These are phyloP conservation scores for Ceratobasidium sp. DNA, from an alignment of 1,284 basidiomycete genomes.

Conservation along the genomic window DNA sequence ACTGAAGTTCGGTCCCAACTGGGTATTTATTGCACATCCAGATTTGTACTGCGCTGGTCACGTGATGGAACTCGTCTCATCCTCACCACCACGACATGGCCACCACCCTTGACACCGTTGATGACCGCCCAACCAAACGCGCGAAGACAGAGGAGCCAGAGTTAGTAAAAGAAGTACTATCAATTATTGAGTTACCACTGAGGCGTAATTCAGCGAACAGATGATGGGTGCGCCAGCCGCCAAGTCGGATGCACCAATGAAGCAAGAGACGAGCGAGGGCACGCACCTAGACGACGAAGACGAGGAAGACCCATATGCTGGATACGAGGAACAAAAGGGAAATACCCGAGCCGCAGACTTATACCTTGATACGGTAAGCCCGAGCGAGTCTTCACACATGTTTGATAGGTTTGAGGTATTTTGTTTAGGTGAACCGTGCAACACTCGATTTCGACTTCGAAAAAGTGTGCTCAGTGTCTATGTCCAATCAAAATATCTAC, in stretches of 20 bases:
- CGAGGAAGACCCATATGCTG: slow-evolving; percentile 51
- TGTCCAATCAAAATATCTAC: slow-evolving; percentile 97
- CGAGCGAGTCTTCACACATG: slow-evolving; percentile 36
- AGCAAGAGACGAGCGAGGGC: no score
- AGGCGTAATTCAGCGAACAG: slow-evolving; percentile 13
- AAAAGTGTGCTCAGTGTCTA: slow-evolving; percentile 95
- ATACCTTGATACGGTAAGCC: slow-evolving; percentile 90
- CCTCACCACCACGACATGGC: background rate
- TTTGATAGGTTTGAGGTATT: slow-evolving; percentile 34
- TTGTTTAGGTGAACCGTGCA: slow-evolving; percentile 78
- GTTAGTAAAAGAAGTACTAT: background rate
- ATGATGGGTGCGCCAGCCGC: slow-evolving; percentile 34
- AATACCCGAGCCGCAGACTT: slow-evolving; percentile 73
- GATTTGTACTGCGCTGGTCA: background rate
- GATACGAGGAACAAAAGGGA: slow-evolving; percentile 25
- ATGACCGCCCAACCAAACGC: slow-evolving; percentile 39
- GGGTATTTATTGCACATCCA: background rate
- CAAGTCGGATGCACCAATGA: slow-evolving; percentile 60
- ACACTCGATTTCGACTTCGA: slow-evolving; percentile 99
- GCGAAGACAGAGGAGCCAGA: slow-evolving; percentile 39
- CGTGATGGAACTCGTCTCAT: background rate
- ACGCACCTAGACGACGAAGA: slow-evolving; percentile 49
- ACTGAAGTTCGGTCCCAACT: background rate
- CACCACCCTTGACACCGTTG: background rate
- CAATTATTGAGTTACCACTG: background rate